phyloP scores from a whole-genome alignment of 1,139 yeast species.

The Yamadazyma pseudoaaseri region DNA sequence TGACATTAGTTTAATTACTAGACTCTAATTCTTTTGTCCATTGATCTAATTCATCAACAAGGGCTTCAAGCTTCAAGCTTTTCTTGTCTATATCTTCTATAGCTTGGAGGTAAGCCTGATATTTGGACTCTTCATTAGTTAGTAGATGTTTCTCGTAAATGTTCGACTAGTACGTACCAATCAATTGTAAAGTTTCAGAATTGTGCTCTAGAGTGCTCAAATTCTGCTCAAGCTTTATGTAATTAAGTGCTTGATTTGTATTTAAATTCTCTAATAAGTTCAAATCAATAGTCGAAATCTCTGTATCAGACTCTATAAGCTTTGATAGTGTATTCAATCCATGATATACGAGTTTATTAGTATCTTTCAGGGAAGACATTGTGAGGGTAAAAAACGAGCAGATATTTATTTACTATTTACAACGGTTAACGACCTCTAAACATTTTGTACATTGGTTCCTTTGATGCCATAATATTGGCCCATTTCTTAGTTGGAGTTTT shows the following conservation, averaged over 20 bases:
- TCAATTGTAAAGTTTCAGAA: slow-evolving; percentile 24
- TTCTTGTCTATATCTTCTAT: slow-evolving; percentile 46
- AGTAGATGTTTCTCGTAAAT: slow-evolving; percentile 6
- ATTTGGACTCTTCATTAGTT: slow-evolving; percentile 27
- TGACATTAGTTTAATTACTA: neutral
- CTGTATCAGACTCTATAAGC: slow-evolving; percentile 54
- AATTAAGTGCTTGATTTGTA: slow-evolving; percentile 56
- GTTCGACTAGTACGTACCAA: slow-evolving; percentile 29
- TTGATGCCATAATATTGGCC: slow-evolving; percentile 47
- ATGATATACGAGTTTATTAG: slow-evolving; percentile 27
- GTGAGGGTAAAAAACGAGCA: neutral
- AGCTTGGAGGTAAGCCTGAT: slow-evolving; percentile 24
- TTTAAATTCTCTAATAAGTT: slow-evolving; percentile 54
- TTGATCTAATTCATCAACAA: slow-evolving; percentile 56
- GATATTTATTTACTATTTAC: neutral
- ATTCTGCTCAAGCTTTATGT: slow-evolving; percentile 53
- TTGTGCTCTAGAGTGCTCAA: slow-evolving; percentile 37
- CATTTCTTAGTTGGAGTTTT: slow-evolving; percentile 67
- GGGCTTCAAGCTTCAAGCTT: slow-evolving; percentile 41
- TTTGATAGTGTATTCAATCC: slow-evolving; percentile 29
- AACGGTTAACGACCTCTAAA: slow-evolving; percentile 55
- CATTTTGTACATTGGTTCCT: slow-evolving; percentile 49
- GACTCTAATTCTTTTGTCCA: slow-evolving; percentile 49
- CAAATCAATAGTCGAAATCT: slow-evolving; percentile 50
- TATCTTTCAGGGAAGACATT: slow-evolving; percentile 32